These are phyloP conservation scores for Lophium mytilinum DNA, from an alignment of 495 filamentous ascomycete species.

Conservation along the genomic window DNA sequence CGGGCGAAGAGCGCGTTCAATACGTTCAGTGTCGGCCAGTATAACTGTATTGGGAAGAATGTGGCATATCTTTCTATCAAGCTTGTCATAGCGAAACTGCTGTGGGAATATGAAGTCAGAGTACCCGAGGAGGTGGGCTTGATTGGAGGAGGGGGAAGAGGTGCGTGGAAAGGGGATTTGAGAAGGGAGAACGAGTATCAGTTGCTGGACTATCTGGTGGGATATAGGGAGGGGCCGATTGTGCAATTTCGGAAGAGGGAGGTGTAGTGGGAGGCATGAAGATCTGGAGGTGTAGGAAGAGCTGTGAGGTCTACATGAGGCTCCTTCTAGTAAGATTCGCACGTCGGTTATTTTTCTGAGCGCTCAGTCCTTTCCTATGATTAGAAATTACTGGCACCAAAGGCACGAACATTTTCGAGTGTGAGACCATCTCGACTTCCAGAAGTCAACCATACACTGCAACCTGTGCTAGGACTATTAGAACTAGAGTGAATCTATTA, in stretches of 20 bases:
- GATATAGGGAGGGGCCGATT: slow-evolving; percentile 45
- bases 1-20: slow-evolving; percentile 4
- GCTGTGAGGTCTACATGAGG: too few relatives aligned
- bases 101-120: slow-evolving; percentile 6
- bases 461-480: too few relatives aligned
- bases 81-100: slow-evolving; percentile 2
- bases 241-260: slow-evolving; percentile 30
- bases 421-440: too few relatives aligned
- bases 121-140: neutral
- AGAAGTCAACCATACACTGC: too few relatives aligned
- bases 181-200: slow-evolving; percentile 42
- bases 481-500: too few relatives aligned
- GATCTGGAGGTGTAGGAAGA: too few relatives aligned
- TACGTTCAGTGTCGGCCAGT: slow-evolving; percentile 9
- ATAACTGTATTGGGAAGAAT: slow-evolving; percentile 9
- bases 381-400: too few relatives aligned
- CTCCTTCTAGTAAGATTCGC: too few relatives aligned
- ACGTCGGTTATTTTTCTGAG: too few relatives aligned
- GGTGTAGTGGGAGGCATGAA: too few relatives aligned
- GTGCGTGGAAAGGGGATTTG: slow-evolving; percentile 20
- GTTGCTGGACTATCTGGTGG: slow-evolving; percentile 46
- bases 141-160: slow-evolving; percentile 29
- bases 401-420: too few relatives aligned
- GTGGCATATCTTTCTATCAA: slow-evolving; percentile 11
- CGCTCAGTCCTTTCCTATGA: too few relatives aligned